Evolutionary conservation across 768 basidiomycete genomes (phyloP), one percentile per base, ranked within the genome.

Genomic region (Leccinum imitatum): DNA sequence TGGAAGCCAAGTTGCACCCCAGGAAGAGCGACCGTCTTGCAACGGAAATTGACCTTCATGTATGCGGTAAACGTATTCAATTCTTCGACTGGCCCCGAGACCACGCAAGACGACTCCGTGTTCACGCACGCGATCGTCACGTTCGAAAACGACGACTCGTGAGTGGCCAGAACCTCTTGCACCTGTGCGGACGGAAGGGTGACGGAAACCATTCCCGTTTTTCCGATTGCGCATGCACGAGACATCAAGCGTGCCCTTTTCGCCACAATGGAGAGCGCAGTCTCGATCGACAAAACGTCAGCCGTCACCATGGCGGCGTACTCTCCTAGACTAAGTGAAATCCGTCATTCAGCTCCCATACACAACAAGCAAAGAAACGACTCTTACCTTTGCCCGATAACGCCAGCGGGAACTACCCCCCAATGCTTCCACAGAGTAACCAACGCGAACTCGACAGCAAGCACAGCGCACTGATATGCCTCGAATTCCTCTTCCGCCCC

Each of bases 351-450:
- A 41, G 39, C 14, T 41, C 17, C 11, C 27, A 2, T 5, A 44
- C 13, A 25, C 27, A 41, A n/a, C 9, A n/a, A 37, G 37, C 1
- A 19, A 19, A 25, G 19, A 53, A 61, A 47, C 10, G 39, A 68
- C 79, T 58, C 53, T n/a, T 41, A 90, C 90, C 90, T 91, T 65
- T 91, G 89, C 3, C 90, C 89, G 17, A 86, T 77, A 14, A 89
- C 83, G 0, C 79, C 84, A n/a, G 73, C 64, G 4, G 89, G 89
- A 21, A 65, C 62, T 13, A 91, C 47, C 1, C 89, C 89, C 87
- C 86, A 91, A 7, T 80, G 82, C 35, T 81, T 80, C 90, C 89
- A 91, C 14, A 91, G 59, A 50, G 72, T 75, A 0, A 83, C 80
- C 21, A 91, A 73, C 0, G 85, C 84, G 65, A 84, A 89, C 65